These are phyloP conservation scores for Eimeria necatrix DNA, from an alignment of 169 alveolate species.

Conservation along the genomic window DNA sequence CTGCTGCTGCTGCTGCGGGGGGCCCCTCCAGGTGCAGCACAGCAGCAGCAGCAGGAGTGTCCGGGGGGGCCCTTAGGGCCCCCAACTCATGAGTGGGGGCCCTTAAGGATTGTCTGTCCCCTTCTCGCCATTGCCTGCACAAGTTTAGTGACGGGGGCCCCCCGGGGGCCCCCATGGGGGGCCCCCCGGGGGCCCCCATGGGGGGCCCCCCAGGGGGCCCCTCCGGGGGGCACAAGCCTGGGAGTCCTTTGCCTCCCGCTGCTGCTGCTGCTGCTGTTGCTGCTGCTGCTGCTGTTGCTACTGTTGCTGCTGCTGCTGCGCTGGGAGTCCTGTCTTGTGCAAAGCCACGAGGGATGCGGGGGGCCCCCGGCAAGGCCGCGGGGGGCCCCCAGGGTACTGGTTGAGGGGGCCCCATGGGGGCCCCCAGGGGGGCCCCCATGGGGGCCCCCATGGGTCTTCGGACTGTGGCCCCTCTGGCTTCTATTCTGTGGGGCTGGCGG, in stretches of 20 bases:
- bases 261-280: conserved; percentile 22
- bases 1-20: not conserved
- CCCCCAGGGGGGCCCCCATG: too few relatives aligned
- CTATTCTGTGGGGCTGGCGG: not conserved
- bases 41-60: conserved; percentile 15
- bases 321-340: not conserved
- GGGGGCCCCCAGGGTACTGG: not conserved
- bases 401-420: not conserved
- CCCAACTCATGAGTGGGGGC: conserved; percentile 1
- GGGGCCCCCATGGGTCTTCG: conserved; percentile 30
- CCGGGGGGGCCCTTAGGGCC: conserved; percentile 33
- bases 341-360: not conserved
- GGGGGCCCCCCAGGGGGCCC: not conserved
- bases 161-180: conserved; percentile 12
- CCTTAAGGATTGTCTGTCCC: not conserved
- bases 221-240: not conserved
- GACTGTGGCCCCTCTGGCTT: not conserved
- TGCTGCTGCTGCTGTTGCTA: not conserved
- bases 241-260: not conserved
- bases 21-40: conserved; percentile 44
- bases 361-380: conserved; percentile 6
- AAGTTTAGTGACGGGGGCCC: conserved; percentile 15
- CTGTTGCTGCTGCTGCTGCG: not conserved
- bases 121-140: not conserved
- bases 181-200: not conserved